Conservation (phyloP, 106 monocot species). For the Dactylorhiza incarnata region DNA sequence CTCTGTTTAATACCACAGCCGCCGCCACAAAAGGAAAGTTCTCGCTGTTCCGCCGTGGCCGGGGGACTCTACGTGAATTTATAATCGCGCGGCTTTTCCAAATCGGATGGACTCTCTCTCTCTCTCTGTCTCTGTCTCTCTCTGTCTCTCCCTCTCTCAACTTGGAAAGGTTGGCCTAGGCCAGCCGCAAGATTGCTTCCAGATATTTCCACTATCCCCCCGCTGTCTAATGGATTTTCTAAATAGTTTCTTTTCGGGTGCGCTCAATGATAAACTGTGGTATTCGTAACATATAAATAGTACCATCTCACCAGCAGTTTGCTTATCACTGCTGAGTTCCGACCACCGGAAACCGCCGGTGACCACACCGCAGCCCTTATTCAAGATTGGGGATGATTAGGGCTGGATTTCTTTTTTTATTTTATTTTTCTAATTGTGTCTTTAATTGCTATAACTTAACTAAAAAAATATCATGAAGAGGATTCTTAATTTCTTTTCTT, state of each 20-base stretch:
- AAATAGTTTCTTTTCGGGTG: background rate
- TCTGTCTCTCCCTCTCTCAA: background rate
- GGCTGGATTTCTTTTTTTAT: too few relatives aligned
- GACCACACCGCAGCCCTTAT: background rate
- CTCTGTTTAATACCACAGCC: background rate
- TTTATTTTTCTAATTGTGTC: too few relatives aligned
- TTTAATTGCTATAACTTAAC: too few relatives aligned
- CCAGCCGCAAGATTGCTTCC: background rate
- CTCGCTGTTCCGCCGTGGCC: background rate
- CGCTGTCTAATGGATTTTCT: background rate
- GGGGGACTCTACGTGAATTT: background rate
- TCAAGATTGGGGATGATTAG: too few relatives aligned
- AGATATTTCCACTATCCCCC: background rate
- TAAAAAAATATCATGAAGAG: too few relatives aligned
- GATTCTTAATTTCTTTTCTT: too few relatives aligned
- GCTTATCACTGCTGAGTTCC: background rate
- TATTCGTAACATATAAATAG: background rate
- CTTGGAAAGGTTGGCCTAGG: background rate
- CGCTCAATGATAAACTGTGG: background rate
- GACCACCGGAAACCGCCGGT: background rate
- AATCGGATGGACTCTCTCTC: background rate
- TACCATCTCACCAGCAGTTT: background rate
- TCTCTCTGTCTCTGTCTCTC: background rate
- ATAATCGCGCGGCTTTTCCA: background rate
- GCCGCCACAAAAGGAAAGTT: conserved; percentile 3